Percentiles rank a stretch among this genome's conserved stretches.
Conservation (phyloP, 2,329 filamentous ascomycete genomes). For the Epicoccum nigrum region DNA sequence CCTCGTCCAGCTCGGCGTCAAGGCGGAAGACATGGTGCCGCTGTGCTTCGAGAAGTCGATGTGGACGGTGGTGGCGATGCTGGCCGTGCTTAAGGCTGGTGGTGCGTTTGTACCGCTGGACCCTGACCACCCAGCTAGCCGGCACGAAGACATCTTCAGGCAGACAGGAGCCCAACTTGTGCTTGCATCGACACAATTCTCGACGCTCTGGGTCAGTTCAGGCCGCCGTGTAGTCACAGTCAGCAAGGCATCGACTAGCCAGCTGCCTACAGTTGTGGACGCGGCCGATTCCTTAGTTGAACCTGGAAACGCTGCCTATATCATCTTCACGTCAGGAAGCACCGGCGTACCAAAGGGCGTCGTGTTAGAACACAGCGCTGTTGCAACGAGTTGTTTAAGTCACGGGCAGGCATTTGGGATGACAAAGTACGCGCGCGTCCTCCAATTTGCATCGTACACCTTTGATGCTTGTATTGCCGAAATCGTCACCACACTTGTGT, state of each 20-base stretch:
- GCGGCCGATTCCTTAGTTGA: no score
- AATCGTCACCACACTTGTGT: constrained; percentile 56
- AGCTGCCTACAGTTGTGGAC: no score
- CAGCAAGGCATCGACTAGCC: no score
- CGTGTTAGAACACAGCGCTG: constrained; percentile 68
- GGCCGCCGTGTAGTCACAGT: no score
- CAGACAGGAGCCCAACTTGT: background rate
- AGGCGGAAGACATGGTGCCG: constrained; percentile 22
- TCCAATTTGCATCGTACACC: constrained; percentile 51
- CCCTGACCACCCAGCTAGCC: background rate
- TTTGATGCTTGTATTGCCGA: constrained; percentile 59
- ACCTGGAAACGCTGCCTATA: constrained; percentile 55
- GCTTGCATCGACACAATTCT: background rate
- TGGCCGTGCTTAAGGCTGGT: constrained; percentile 46
- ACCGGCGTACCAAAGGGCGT: constrained; percentile 65
- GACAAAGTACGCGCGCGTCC: no score
- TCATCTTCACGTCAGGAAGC: constrained; percentile 66
- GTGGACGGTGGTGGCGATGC: constrained; percentile 44
- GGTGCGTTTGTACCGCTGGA: constrained; percentile 48
- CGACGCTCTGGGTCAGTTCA: no score
- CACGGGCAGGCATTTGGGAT: background rate
- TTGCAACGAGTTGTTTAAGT: no score
- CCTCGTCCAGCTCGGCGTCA: no score
- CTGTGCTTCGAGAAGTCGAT: constrained; percentile 47
- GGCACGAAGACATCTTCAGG: background rate